Conservation (phyloP, 768 basidiomycete species). For the Chalciporus piperatus region DNA sequence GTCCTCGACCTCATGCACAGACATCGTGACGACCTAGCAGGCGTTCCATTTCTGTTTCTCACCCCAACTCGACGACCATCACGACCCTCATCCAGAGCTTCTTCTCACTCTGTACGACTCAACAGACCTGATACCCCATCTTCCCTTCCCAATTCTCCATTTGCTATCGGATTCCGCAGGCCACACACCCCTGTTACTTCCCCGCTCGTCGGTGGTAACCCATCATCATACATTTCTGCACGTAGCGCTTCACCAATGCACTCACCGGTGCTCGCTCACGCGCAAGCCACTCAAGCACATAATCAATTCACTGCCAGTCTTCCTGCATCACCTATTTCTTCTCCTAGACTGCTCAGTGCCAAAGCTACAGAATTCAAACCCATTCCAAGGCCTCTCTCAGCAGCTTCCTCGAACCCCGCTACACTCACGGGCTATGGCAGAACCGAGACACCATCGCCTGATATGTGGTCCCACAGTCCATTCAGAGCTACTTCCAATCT, state of each 20-base stretch:
- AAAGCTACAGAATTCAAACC: slow-evolving; percentile 91
- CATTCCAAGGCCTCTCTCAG: slow-evolving; percentile 74
- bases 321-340: slow-evolving; percentile 80
- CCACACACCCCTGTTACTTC: slow-evolving; percentile 80
- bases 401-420: slow-evolving; percentile 56
- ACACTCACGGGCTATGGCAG: slow-evolving; percentile 46
- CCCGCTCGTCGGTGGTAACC: slow-evolving; percentile 60
- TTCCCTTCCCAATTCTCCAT: slow-evolving; percentile 74
- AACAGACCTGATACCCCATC: slow-evolving; percentile 74
- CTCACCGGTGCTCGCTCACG: slow-evolving; percentile 62
- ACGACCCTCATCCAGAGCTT: slow-evolving; percentile 77
- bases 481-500: slow-evolving; percentile 76
- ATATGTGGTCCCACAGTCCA: slow-evolving; percentile 79
- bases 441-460: slow-evolving; percentile 83
- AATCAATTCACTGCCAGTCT: slow-evolving; percentile 76
- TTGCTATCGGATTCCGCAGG: slow-evolving; percentile 68
- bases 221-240: slow-evolving; percentile 55
- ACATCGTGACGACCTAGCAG: slow-evolving; percentile 81
- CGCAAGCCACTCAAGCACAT: slow-evolving; percentile 52
- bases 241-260: slow-evolving; percentile 55
- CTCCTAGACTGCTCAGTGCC: slow-evolving; percentile 82
- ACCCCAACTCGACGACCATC: slow-evolving; percentile 80
- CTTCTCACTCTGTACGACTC: slow-evolving; percentile 65
- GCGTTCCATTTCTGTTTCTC: slow-evolving; percentile 79
- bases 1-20: slow-evolving; percentile 96